A percentile compares a stretch with the other conserved stretches of the same genome.
These are phyloP conservation scores for Sclerotinia glacialis DNA, from an alignment of 2,329 filamentous ascomycete genomes.

Conservation along the genomic window DNA sequence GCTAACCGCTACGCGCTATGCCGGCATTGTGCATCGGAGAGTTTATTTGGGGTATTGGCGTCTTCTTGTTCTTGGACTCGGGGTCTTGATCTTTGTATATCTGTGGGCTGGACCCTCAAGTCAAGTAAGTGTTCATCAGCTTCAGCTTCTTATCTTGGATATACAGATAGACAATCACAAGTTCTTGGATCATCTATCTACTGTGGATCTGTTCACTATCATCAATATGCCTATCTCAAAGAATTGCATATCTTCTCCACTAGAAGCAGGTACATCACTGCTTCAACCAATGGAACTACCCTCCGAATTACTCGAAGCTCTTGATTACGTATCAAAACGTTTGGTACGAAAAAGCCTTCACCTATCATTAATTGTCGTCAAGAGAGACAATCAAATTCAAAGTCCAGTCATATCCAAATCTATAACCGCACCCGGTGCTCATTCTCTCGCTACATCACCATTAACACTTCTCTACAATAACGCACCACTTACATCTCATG, in stretches of 20 bases:
- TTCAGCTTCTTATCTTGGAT: background rate
- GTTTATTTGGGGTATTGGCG: constrained; percentile 13
- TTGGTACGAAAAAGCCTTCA: constrained; percentile 55
- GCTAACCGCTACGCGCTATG: background rate
- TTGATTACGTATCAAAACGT: constrained; percentile 57
- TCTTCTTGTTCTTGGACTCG: background rate
- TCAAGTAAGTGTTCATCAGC: constrained; percentile 4
- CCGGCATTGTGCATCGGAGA: constrained; percentile 11
- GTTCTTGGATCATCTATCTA: background rate
- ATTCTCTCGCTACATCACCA: constrained; percentile 24
- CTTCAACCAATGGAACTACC: constrained; percentile 59
- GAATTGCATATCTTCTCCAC: constrained; percentile 58
- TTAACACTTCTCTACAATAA: constrained; percentile 26
- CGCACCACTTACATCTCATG: constrained; percentile 18
- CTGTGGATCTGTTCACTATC: background rate
- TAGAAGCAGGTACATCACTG: constrained; percentile 60
- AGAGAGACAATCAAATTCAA: constrained; percentile 48
- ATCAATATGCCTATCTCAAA: constrained; percentile 43
- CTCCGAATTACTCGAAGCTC: constrained; percentile 50
- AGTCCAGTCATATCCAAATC: constrained; percentile 18
- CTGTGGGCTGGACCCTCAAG: background rate
- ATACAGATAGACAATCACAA: background rate
- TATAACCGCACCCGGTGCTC: constrained; percentile 9
- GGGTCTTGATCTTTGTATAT: constrained; percentile 10
- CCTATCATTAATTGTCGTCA: constrained; percentile 57